These are phyloP conservation scores for Albugo laibachii DNA, from an alignment of 352 stramenopile species.

Conservation along the genomic window DNA sequence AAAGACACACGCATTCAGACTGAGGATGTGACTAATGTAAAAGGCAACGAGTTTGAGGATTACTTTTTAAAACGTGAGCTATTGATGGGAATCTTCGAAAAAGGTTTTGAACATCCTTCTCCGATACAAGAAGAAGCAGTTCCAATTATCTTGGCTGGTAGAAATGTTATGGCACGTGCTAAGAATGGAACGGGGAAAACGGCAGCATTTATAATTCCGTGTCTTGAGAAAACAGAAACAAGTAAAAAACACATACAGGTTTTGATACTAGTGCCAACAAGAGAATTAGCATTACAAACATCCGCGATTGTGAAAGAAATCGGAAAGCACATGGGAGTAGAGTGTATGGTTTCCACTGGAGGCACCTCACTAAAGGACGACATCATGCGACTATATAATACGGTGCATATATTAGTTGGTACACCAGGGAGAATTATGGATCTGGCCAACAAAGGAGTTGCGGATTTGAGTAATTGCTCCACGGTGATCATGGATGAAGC, in stretches of 20 bases:
- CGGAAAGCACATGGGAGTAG: slow-evolving; percentile 91
- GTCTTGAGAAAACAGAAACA: slow-evolving; percentile 98
- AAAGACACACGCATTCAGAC: slow-evolving; percentile 83
- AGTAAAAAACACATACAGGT: slow-evolving; percentile 95
- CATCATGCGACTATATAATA: slow-evolving; percentile 99
- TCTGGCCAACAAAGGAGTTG: slow-evolving; percentile 95
- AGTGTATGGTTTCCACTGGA: slow-evolving; percentile 97
- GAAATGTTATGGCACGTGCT: slow-evolving; percentile 94
- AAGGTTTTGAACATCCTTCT: slow-evolving; percentile 97
- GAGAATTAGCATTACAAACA: slow-evolving; percentile 97
- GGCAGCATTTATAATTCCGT: slow-evolving; percentile 98
- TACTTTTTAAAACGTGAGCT: slow-evolving; percentile 99
- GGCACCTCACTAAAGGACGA: slow-evolving; percentile 98
- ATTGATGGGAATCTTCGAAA: slow-evolving; percentile 99
- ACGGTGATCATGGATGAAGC: slow-evolving; percentile 99
- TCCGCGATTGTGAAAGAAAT: slow-evolving; percentile 97
- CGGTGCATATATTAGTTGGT: slow-evolving; percentile 97
- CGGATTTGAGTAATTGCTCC: slow-evolving; percentile 90
- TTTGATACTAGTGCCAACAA: slow-evolving; percentile 96
- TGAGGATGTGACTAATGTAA: slow-evolving; percentile 97
- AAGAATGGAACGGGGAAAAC: slow-evolving; percentile 99
- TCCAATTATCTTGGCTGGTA: slow-evolving; percentile 94
- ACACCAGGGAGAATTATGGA: slow-evolving; percentile 98
- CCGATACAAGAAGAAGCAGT: slow-evolving; percentile 99
- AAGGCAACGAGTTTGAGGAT: slow-evolving; percentile 99